phyloP scores from a whole-genome alignment of 176 grass and related monocot species.

The Eleusine coracana region DNA sequence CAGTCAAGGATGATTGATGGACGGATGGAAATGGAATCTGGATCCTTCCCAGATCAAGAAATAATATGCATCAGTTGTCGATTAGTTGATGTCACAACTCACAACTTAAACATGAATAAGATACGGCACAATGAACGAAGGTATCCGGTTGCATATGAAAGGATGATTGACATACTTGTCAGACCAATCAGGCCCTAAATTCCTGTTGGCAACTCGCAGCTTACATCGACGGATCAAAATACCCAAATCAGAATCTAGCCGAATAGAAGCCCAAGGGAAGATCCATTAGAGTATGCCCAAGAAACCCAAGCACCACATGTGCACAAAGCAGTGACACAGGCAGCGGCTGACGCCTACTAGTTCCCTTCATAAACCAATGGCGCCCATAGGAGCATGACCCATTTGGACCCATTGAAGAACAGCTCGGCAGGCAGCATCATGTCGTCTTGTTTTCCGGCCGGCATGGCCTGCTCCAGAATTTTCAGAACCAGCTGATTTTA shows the following conservation, averaged over 20 bases:
- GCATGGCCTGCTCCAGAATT: conserved; percentile 41
- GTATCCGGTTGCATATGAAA: background rate
- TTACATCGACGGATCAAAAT: conserved; percentile 6
- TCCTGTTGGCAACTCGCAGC: background rate
- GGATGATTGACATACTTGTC: background rate
- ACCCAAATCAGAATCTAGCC: background rate
- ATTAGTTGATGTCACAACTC: background rate
- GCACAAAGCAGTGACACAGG: background rate
- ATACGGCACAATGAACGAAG: background rate
- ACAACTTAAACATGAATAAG: background rate
- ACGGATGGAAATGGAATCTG: background rate
- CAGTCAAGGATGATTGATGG: conserved; percentile 15
- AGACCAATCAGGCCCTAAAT: conserved; percentile 10
- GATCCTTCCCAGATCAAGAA: conserved; percentile 21
- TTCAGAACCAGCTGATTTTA: background rate
- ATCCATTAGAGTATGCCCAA: conserved; percentile 5
- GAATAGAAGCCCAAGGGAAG: background rate
- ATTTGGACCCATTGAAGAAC: conserved; percentile 27
- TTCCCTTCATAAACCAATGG: conserved; percentile 23
- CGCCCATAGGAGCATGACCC: conserved; percentile 34
- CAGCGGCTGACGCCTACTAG: background rate
- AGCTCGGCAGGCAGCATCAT: conserved; percentile 26
- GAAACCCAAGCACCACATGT: conserved; percentile 15
- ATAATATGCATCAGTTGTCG: background rate
- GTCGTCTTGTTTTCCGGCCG: conserved; percentile 36